These are phyloP conservation scores for Bipolaris victoriae DNA, from an alignment of 2,329 filamentous ascomycete species.

Conservation along the genomic window DNA sequence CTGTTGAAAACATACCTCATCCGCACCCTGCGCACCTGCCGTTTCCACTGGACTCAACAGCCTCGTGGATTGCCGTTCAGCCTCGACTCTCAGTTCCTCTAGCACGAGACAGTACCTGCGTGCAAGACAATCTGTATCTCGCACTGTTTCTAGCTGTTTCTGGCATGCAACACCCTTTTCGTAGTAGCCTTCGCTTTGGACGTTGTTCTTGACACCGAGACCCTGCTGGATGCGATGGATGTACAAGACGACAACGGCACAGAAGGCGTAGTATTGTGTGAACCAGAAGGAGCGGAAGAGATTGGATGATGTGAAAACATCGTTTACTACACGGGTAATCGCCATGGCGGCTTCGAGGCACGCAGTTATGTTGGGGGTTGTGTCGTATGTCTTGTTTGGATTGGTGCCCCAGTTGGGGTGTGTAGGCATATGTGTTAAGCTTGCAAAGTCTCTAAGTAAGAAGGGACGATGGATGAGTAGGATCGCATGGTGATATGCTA, in stretches of 20 bases:
- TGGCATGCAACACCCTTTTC: constrained; percentile 52
- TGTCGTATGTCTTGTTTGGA: constrained; percentile 20
- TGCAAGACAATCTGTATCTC: constrained; percentile 41
- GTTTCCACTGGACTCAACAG: constrained; percentile 4
- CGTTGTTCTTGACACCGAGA: constrained; percentile 52
- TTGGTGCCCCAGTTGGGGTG: constrained; percentile 23
- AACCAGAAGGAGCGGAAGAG: constrained; percentile 60
- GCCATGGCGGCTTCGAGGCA: constrained; percentile 58
- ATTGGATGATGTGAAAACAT: constrained; percentile 49
- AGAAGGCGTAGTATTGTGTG: constrained; percentile 62
- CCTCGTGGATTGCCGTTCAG: constrained; percentile 34
- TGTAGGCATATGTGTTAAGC: constrained; percentile 40
- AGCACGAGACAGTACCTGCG: constrained; percentile 61
- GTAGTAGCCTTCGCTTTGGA: constrained; percentile 58
- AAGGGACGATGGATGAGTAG: constrained; percentile 64
- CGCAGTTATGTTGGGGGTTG: constrained; percentile 47
- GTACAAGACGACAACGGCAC: constrained; percentile 61
- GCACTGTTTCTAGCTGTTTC: constrained; percentile 40
- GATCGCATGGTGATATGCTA: constrained; percentile 62
- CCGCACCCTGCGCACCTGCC: not conserved
- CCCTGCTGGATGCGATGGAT: constrained; percentile 61
- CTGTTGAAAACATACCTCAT: not conserved
- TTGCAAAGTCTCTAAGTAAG: constrained; percentile 54
- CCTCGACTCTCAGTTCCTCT: constrained; percentile 58
- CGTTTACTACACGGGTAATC: constrained; percentile 54